Evolutionary conservation across 2,329 filamentous ascomycete genomes (phyloP), one percentile per base, ranked within the genome.

Genomic region (Arthrobotrys conoides): DNA sequence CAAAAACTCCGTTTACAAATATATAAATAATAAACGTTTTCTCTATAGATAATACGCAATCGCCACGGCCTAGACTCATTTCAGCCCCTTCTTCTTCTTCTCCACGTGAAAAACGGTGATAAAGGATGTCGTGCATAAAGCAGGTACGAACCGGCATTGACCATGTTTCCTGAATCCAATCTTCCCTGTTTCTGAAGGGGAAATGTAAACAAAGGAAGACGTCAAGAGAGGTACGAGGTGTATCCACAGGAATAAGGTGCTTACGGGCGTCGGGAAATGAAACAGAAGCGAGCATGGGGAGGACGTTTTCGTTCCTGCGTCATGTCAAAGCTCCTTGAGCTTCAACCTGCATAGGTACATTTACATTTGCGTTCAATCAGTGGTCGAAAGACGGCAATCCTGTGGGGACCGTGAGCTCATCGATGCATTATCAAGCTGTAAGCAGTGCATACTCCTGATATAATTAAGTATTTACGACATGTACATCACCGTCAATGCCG

Each of bases 251-350:
- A 61, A 61, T 61, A 61, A 61, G 36, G 36, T 61, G 57, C 57
- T 61, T 44, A 61, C 36, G 33, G 57, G 20, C 36, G 20, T 30
- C 33, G 57, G 57, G 57, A 61, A 61, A 16, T 72, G 75, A 78
- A 78, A 78, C 75, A 38, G 68, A 71, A 68, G 68, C 75, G 68
- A 72, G 66, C 63, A 57, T 46, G 63, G 49, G 53, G 65, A 36
- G 51, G 51, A 71, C 20, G 48, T 68, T 78, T n/a, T 72, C 36
- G 75, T 78, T 78, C 75, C 75, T 78, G 75, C 75, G 33, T 78
- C 68, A 51, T 46, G 70, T 53, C 59, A 41, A 67, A 73, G 70
- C 70, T 67, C 53, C 33, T 24, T 5, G 10, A 59, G 53, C 33
- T 61, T 61, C 57, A 61, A 27, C 18, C 33, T 61, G 57, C 57